Percentiles rank a stretch among this genome's conserved stretches.
Conservation (phyloP, 1,284 basidiomycete species). For the Trichosporon ovoides region DNA sequence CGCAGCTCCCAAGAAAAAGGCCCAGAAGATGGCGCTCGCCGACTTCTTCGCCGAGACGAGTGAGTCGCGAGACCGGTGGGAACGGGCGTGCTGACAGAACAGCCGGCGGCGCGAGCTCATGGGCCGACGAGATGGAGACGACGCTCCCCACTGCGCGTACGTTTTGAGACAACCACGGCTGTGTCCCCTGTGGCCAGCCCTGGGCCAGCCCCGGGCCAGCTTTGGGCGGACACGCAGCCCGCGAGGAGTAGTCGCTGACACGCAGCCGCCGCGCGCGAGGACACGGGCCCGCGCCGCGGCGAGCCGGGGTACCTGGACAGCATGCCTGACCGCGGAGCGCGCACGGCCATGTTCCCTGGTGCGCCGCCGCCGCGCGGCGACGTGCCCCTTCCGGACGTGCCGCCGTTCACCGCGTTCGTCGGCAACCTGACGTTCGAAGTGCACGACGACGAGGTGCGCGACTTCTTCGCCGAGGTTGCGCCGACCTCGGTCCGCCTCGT, state of each 20-base stretch:
- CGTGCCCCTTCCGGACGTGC: conserved; percentile 84
- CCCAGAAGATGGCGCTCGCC: conserved; percentile 80
- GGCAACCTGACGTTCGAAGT: conserved; percentile 95
- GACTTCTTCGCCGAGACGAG: conserved; percentile 85
- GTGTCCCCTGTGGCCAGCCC: too few relatives aligned
- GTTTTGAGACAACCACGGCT: conserved; percentile 7
- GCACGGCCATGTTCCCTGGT: conserved; percentile 26
- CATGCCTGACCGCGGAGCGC: conserved; percentile 42
- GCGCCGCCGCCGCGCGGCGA: conserved; percentile 69
- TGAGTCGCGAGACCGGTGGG: conserved; percentile 12
- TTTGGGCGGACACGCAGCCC: too few relatives aligned
- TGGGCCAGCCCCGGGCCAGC: too few relatives aligned
- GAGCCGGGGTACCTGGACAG: conserved; percentile 49
- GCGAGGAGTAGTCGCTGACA: neutral
- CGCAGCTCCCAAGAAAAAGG: conserved; percentile 59
- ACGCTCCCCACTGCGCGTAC: conserved; percentile 15
- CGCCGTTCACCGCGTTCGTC: conserved; percentile 93
- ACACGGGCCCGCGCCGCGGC: conserved; percentile 42
- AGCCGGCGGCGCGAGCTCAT: neutral
- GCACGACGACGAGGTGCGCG: conserved; percentile 72
- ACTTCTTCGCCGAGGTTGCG: conserved; percentile 64
- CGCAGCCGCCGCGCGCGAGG: conserved; percentile 47
- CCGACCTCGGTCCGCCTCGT: conserved; percentile 86
- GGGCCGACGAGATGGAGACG: conserved; percentile 18
- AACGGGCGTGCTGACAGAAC: neutral